phyloP scores from a whole-genome alignment of 441 rosid species.

The California macrophylla region DNA sequence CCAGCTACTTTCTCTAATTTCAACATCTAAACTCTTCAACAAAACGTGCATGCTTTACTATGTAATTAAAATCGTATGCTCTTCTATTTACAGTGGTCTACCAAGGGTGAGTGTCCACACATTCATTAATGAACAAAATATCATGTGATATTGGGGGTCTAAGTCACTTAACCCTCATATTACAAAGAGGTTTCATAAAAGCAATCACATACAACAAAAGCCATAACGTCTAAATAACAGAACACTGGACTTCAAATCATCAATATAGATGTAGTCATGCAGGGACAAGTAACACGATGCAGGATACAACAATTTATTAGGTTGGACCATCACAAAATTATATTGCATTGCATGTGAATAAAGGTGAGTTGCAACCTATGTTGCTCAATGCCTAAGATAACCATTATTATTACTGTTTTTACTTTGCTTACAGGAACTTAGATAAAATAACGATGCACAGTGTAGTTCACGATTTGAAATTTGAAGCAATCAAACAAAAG shows the following conservation, averaged over 20 bases:
- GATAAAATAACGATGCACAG: no score
- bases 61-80: background rate
- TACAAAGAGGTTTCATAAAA: no score
- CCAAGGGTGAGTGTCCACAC: background rate
- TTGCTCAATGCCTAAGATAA: background rate
- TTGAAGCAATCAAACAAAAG: background rate
- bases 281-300: background rate
- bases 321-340: background rate
- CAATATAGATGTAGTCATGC: background rate
- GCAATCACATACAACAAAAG: background rate
- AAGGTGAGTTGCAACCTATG: background rate
- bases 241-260: background rate
- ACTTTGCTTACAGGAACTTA: background rate
- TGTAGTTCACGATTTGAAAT: no score
- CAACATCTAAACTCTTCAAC: background rate
- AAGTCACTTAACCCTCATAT: background rate
- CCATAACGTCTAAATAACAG: background rate
- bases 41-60: background rate
- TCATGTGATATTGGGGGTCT: background rate
- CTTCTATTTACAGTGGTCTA: background rate
- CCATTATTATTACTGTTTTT: background rate
- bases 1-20: background rate
- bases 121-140: background rate
- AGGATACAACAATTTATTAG: background rate
- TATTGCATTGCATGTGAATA: background rate